Conservation (phyloP, 2,329 filamentous ascomycete genomes). For the Colletotrichum sp. region DNA sequence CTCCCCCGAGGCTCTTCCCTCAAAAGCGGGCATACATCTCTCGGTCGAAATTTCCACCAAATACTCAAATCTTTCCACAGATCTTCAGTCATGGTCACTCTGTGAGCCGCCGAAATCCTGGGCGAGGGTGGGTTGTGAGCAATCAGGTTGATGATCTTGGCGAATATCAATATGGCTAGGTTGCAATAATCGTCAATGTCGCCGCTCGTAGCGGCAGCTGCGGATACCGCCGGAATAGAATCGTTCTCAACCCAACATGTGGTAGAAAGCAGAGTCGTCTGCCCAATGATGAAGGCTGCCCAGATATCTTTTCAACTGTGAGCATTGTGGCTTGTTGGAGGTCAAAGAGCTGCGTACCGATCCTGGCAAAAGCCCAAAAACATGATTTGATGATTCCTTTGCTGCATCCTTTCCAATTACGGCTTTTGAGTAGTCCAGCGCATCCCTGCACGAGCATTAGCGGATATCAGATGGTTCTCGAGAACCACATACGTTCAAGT, state of each 20-base stretch:
- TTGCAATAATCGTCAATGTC: constrained; percentile 19
- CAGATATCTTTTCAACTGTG: not conserved
- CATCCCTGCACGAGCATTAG: not conserved
- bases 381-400: constrained; percentile 12
- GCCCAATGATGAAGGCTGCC: constrained; percentile 12
- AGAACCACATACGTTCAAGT: not conserved
- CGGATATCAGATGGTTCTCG: not conserved
- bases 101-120: not conserved
- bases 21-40: not conserved
- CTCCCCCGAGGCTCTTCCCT: not conserved
- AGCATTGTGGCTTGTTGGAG: not conserved
- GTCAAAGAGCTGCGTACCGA: not conserved
- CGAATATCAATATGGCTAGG: constrained; percentile 10
- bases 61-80: not conserved
- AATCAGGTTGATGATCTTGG: constrained; percentile 10
- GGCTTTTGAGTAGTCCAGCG: not conserved
- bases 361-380: constrained; percentile 20
- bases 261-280: constrained; percentile 17
- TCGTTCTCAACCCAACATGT: constrained; percentile 14
- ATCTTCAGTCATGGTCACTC: not conserved
- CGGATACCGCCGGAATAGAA: not conserved
- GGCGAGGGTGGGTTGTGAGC: not conserved
- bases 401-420: not conserved
- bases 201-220: not conserved
- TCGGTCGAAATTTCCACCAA: not conserved